Conservation (phyloP, 1,284 basidiomycete species). For the Trichosporon sp. region DNA sequence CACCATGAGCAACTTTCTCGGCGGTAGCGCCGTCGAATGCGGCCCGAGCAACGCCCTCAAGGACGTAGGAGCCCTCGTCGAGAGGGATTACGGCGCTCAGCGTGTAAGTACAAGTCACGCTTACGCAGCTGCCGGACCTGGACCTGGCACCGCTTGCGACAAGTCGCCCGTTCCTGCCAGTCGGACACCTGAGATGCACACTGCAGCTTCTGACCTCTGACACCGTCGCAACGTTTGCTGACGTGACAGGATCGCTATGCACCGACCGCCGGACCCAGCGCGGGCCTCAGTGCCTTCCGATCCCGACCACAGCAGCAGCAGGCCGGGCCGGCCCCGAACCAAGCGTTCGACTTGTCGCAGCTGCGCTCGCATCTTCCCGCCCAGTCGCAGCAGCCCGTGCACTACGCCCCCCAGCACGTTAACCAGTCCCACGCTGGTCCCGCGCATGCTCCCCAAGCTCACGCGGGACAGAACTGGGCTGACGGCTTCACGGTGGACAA, state of each 20-base stretch:
- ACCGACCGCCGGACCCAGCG: slow-evolving; percentile 24
- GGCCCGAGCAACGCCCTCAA: slow-evolving; percentile 48
- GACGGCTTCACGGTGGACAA: slow-evolving; percentile 30
- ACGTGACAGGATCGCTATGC: slow-evolving; percentile 29
- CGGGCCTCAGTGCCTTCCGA: slow-evolving; percentile 30
- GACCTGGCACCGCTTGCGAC: neutral
- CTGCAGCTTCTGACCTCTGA: slow-evolving; percentile 1
- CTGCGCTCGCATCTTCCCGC: slow-evolving; percentile 45
- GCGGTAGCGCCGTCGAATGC: slow-evolving; percentile 46
- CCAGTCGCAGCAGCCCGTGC: slow-evolving; percentile 15
- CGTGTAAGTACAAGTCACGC: slow-evolving; percentile 37
- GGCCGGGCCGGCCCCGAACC: slow-evolving; percentile 8
- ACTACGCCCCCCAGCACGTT: slow-evolving; percentile 19
- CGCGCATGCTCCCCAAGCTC: neutral
- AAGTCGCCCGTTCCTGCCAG: neutral
- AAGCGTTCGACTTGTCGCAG: slow-evolving; percentile 47
- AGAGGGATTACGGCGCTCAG: slow-evolving; percentile 46
- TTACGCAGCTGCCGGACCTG: slow-evolving; percentile 1
- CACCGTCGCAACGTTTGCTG: neutral
- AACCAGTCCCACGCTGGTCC: slow-evolving; percentile 4
- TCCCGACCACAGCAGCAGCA: slow-evolving; percentile 23
- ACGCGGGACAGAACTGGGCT: slow-evolving; percentile 33
- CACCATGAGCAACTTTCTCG: slow-evolving; percentile 47
- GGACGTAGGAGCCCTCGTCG: slow-evolving; percentile 44
- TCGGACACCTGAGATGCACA: neutral